Evolutionary conservation across 257 asterid genomes (phyloP).

Genomic region (Leptodermis oblonga): DNA sequence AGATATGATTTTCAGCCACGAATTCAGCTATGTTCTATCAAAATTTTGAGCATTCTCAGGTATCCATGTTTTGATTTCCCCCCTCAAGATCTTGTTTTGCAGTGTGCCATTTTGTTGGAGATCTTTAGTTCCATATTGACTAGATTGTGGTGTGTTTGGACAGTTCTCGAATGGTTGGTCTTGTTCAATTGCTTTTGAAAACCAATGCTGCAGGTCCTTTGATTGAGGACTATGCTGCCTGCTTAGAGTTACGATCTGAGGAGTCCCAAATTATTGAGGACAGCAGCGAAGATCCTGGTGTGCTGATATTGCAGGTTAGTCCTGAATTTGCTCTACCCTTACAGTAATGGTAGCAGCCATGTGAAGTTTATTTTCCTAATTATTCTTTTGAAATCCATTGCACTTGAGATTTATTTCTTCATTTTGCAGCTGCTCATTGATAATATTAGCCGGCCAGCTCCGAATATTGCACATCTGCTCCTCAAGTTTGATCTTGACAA

Average conservation of each 20-base stretch:
- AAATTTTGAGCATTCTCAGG: conserved; percentile 84
- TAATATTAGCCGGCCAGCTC: conserved; percentile 79
- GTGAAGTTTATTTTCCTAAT: neutral
- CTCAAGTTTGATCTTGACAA: conserved; percentile 84
- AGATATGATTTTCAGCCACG: conserved; percentile 84
- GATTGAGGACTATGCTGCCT: conserved; percentile 93
- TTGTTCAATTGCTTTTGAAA: conserved; percentile 78
- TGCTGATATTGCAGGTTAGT: conserved; percentile 86
- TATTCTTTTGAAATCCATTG: neutral
- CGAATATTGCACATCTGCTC: conserved; percentile 78
- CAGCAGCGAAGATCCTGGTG: conserved; percentile 77
- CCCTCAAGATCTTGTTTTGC: conserved; percentile 11
- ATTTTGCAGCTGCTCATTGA: conserved; percentile 82
- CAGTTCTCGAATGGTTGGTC: conserved; percentile 95
- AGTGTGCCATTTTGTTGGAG: conserved; percentile 17
- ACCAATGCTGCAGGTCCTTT: conserved; percentile 58
- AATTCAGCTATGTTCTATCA: conserved; percentile 84
- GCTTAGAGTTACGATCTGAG: conserved; percentile 91
- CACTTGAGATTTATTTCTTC: conserved; percentile 3
- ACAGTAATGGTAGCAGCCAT: neutral
- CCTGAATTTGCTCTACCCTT: conserved; percentile 8
- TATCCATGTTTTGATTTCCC: conserved; percentile 14
- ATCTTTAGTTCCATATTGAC: conserved; percentile 6
- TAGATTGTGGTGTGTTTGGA: conserved; percentile 21
- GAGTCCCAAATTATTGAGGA: conserved; percentile 79